Base-by-base conservation (phyloP, 129 eudicot species). In the Pseudognaphalium luteoalbum region DNA sequence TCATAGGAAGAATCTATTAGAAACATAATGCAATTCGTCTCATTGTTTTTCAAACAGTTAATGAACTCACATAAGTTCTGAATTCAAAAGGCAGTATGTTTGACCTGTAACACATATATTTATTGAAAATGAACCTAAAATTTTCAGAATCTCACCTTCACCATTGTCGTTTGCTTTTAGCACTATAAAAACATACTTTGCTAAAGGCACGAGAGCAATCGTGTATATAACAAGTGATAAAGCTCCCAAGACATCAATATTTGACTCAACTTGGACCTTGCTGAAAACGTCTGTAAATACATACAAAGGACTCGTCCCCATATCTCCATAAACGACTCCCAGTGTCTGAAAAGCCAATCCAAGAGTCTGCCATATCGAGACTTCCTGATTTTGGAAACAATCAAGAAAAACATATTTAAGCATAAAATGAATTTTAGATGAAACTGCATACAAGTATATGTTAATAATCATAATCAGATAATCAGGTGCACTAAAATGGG, bases 231-330 rank as follows among this genome's bases (percentile, higher is more conserved):
- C 86, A 72, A 94, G 84, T 9, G 99, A 94, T 59, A 91, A 78
- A 52, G 97, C 96, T 33, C 97, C 99, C 76, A 94, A 72, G 22
- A 94, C 87, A 69, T 94, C 99, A 22, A 94, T 78, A 12, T 94
- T 96, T 34, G 96, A 84, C 63, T 84, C 88, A 25, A 94, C 83
- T 29, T 88, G 73, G 67, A 94, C 96, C 78, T 94, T 94, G 92
- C 93, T 89, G 83, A 94, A 94, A 64, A 94, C 99, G 42, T 89
- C 99, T 15, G 96, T 70, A 21, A 94, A 91, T 63, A 94, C 99
- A 76, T 94, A 94, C 59, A 94, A 75, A 29, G 99, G 99, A 68
- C 99, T 94, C 1, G 99, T 94, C 60, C 99, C 99, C 97, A 94
- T 82, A 78, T 94, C 99, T 44, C 99, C 99, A 65, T 94, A 94